Conservation (phyloP, 2,329 filamentous ascomycete species). For the Neurospora sp. region DNA sequence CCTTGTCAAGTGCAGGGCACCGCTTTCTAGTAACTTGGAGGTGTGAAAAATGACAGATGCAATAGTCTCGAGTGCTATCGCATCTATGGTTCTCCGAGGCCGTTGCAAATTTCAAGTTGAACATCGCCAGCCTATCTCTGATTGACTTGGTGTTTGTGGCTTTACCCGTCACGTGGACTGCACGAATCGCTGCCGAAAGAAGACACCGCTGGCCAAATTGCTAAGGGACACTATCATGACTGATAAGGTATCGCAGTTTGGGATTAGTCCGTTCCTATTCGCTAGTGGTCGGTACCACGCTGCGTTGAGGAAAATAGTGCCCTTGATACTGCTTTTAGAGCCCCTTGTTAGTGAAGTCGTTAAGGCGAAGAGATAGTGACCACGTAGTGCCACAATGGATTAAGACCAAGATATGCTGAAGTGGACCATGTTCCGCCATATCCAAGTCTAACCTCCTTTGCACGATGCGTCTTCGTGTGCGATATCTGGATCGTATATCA, state of each 20-base stretch:
- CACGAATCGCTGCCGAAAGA: constrained; percentile 19
- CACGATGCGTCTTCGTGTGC: background rate
- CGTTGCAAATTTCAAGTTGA: background rate
- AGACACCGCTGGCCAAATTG: background rate
- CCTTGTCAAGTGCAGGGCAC: background rate
- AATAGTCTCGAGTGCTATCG: background rate
- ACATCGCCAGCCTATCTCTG: background rate
- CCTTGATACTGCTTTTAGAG: background rate
- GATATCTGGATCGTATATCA: background rate
- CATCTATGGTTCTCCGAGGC: constrained; percentile 4
- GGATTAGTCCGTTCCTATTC: background rate
- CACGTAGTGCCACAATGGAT: background rate
- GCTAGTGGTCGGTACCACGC: background rate
- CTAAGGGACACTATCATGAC: background rate
- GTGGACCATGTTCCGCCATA: background rate
- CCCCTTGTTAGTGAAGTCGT: background rate
- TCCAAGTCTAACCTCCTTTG: background rate
- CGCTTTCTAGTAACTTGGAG: background rate
- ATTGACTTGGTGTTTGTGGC: background rate
- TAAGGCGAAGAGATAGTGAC: background rate
- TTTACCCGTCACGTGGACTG: constrained; percentile 17
- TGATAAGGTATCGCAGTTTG: background rate
- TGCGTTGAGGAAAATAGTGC: background rate
- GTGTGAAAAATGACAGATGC: background rate
- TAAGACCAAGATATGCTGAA: background rate